A percentile compares a stretch with the other conserved stretches of the same genome.
Evolutionary conservation across 2,329 filamentous ascomycete species (phyloP).

Genomic region (Sporothrix luriei): DNA sequence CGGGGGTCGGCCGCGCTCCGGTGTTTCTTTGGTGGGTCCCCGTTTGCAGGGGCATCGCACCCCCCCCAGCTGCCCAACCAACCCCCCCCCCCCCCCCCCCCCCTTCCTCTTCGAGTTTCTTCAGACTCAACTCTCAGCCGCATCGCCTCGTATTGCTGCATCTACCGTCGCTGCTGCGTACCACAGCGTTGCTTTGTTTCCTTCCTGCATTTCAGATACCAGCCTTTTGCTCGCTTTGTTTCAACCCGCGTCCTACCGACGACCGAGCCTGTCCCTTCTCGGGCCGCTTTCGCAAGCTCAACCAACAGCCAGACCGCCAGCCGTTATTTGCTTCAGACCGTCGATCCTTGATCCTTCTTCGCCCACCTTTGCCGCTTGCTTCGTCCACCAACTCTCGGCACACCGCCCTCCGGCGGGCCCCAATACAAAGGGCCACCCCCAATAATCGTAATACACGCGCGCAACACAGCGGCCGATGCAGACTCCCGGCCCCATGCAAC

Average conservation of each 20-base stretch:
- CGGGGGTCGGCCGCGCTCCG: no score
- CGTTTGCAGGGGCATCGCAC: no score
- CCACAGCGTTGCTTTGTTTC: not conserved
- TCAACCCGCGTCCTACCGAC: conserved; percentile 5
- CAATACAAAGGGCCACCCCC: not conserved
- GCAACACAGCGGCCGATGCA: conserved; percentile 49
- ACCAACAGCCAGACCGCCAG: not conserved
- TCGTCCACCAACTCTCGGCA: not conserved
- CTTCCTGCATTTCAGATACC: conserved; percentile 3
- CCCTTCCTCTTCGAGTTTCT: not conserved
- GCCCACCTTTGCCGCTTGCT: no score
- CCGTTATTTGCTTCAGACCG: conserved; percentile 13
- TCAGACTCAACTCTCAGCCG: not conserved
- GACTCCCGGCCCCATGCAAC: conserved; percentile 54
- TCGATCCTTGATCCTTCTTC: no score
- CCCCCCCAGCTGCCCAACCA: no score
- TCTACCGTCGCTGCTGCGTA: not conserved
- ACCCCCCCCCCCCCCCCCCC: no score
- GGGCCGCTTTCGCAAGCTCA: not conserved
- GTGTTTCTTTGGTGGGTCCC: no score
- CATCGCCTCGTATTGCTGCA: not conserved
- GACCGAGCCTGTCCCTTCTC: not conserved
- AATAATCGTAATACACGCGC: not conserved
- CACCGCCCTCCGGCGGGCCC: not conserved
- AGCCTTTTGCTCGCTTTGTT: not conserved